Evolutionary conservation across 2,329 filamentous ascomycete genomes (phyloP), one percentile per base, ranked within the genome.

Genomic region (Cytospora piceae): DNA sequence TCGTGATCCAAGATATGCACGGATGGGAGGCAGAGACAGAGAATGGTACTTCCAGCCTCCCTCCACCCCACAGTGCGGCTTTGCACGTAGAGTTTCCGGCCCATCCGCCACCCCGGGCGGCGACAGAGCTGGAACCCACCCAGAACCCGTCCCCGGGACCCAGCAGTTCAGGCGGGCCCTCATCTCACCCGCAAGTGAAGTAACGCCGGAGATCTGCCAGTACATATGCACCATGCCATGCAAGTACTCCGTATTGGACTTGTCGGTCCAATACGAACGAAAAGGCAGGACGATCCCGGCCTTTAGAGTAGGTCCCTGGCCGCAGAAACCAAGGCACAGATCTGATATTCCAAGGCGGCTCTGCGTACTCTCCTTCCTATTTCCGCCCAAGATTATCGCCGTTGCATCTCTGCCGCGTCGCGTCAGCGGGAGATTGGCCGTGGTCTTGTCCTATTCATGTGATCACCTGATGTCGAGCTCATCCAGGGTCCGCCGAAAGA

Each of bases 301-400:
- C 46, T 24, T 53, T 46, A 22, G 32, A 22, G 51, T 49, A 61
- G 34, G 54, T 39, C 52, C 9, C 11, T 59, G 27, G 32, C 37
- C 49, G 54, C 29, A 54, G 31, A 51, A 57, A 24, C 32, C 51
- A 65, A 46, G 51, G 27, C 52, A 55, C 34, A 15, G 34, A 31
- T 6, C 24, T 61, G 51, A 37, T 22, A 27, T 29, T 53, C 15
- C 51, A 53, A 51, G 37, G 57, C 58, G 63, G 63, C 63, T 65
- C 63, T 65, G 58, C 58, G 58, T 56, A 52, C 32, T 58, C 14
- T 39, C 61, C 54, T 55, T 46, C 22, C 42, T 46, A 27, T 59
- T 57, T 66, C 24, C 54, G 59, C 34, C 24, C n/a, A 58, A 27
- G 46, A 52, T 56, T 46, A 42, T 46, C 59, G 59, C 42, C 49